Base-by-base conservation (phyloP, 2,329 filamentous ascomycete genomes). In the Myriosclerotinia curreyana region DNA sequence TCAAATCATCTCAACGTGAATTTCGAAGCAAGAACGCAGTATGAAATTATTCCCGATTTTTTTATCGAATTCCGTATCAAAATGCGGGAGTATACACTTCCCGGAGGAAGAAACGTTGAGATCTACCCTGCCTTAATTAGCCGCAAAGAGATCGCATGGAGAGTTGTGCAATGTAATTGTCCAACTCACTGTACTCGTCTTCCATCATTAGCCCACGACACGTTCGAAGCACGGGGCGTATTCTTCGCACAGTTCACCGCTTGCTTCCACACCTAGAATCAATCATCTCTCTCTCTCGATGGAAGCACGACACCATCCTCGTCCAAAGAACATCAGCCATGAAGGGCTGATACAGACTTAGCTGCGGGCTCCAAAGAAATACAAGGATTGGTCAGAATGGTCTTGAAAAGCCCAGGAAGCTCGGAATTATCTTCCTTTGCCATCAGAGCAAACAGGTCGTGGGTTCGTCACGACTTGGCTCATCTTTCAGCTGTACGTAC, bases 231-330 rank as follows among this genome's bases (percentile, higher is more conserved):
- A 17, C 12, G 42, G 15, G 31, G 12, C 44, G 22, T 59, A 11
- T 59, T 36, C 44, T 36, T 59, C 12, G 15, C 14, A 34, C 55
- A 36, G 28, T 59, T 59, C 8, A 36, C 55, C 12, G 48, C 34
- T 36, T 59, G 40, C n/a, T 59, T 59, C 55, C 14, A 59, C 34
- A 48, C 55, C 7, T 59, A 59, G 14, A 34, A n/a, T n/a, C n/a
- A n/a, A n/a, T n/a, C n/a, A n/a, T n/a, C n/a, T n/a, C n/a, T n/a
- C n/a, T n/a, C 48, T 17, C 40, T 17, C 40, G 48, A 59, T 48
- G 40, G 55, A 34, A 36, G 9, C 46, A 48, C 20, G 55, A 59
- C 15, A 59, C 55, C 8, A 48, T 59, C 42, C 31, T 59, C 22
- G 11, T 59, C 15, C 55, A 59, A 46, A 31, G 53, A 9, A 55